These are phyloP conservation scores for Candida albicans DNA, from an alignment of 1,139 yeast species.

Conservation along the genomic window DNA sequence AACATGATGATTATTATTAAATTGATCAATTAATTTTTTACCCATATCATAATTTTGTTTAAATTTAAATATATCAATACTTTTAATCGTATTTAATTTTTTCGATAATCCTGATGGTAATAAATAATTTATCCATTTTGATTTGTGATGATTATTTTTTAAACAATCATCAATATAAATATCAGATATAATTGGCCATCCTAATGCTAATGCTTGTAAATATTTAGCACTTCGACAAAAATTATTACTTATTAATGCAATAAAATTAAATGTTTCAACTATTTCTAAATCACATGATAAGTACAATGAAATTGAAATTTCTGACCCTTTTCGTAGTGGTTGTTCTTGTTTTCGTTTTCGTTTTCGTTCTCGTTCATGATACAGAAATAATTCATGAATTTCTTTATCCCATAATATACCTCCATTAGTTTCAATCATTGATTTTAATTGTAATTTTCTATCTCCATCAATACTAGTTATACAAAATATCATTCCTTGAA, in stretches of 20 bases:
- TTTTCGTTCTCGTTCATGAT: too few relatives aligned
- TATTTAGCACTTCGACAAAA: constrained; percentile 71
- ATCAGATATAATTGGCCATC: constrained; percentile 82
- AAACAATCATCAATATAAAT: constrained; percentile 59
- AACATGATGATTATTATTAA: constrained; percentile 36
- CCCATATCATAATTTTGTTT: constrained; percentile 27
- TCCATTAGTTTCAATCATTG: constrained; percentile 47
- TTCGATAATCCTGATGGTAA: constrained; percentile 71
- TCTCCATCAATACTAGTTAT: constrained; percentile 40
- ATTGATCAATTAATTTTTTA: constrained; percentile 32
- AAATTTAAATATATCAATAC: constrained; percentile 44
- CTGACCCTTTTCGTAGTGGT: constrained; percentile 2
- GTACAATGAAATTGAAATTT: constrained; percentile 12
- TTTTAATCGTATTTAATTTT: constrained; percentile 33
- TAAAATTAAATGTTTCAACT: constrained; percentile 45
- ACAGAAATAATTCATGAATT: constrained; percentile 35
- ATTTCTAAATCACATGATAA: constrained; percentile 17
- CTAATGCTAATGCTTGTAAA: constrained; percentile 79
- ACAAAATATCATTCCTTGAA: constrained; percentile 33
- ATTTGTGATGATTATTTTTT: constrained; percentile 16
- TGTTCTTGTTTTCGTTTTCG: too few relatives aligned
- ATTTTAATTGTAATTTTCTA: constrained; percentile 34
- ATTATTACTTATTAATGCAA: constrained; percentile 61
- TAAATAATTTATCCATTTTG: constrained; percentile 54
- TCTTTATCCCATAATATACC: constrained; percentile 55